Conservation (phyloP, 106 monocot genomes). For the Hemerocallis citrina region DNA sequence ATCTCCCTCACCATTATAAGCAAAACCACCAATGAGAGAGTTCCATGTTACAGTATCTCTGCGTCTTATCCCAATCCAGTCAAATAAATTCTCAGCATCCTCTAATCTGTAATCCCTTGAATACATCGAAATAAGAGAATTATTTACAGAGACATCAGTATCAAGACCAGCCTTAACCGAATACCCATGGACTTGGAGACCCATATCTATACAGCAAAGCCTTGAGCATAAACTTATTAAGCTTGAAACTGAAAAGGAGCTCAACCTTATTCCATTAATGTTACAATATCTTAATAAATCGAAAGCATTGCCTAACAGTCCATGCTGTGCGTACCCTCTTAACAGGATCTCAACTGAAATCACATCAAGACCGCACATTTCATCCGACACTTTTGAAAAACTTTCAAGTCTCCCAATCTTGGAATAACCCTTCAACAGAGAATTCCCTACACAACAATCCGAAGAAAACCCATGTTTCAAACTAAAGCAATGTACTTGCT, state of each 20-base stretch:
- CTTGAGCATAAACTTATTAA: constrained; percentile 22
- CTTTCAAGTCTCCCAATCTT: constrained; percentile 13
- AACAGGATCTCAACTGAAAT: constrained; percentile 27
- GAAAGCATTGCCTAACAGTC: constrained; percentile 15
- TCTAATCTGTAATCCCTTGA: constrained; percentile 8
- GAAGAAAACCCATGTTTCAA: constrained; percentile 20
- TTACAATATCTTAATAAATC: constrained; percentile 13
- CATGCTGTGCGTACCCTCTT: constrained; percentile 18
- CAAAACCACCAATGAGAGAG: constrained; percentile 29
- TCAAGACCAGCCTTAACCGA: constrained; percentile 18
- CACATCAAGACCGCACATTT: constrained; percentile 17
- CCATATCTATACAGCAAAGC: not conserved
- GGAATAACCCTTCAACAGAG: constrained; percentile 24
- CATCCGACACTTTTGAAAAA: constrained; percentile 15
- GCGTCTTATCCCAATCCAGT: constrained; percentile 5
- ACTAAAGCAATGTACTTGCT: constrained; percentile 28
- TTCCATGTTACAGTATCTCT: constrained; percentile 43
- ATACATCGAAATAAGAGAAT: constrained; percentile 36
- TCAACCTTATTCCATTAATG: constrained; percentile 1
- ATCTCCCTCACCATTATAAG: constrained; percentile 28
- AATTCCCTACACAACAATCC: constrained; percentile 28
- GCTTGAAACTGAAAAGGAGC: constrained; percentile 12
- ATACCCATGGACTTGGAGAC: constrained; percentile 30
- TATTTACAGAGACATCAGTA: constrained; percentile 21
- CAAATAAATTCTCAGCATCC: constrained; percentile 27